Evolutionary conservation across 352 stramenopile species (phyloP).

Genomic region (Pythium aphanidermatum): DNA sequence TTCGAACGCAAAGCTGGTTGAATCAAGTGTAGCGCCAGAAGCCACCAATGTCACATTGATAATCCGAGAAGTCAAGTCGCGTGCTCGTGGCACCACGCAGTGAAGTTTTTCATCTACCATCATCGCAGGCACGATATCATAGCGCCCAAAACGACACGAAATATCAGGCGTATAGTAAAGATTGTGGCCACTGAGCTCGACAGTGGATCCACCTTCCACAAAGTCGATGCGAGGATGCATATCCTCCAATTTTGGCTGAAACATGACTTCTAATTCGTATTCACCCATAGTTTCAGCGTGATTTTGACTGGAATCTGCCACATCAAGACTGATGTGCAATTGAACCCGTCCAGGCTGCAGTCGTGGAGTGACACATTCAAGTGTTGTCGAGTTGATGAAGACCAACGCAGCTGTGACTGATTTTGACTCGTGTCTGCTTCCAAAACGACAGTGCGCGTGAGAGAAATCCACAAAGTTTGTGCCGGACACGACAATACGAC

Average conservation of each 20-base stretch:
- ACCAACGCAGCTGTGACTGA: neutral
- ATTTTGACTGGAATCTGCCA: neutral
- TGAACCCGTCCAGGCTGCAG: slow-evolving; percentile 4
- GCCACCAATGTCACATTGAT: slow-evolving; percentile 15
- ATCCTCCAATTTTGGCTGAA: slow-evolving; percentile 1
- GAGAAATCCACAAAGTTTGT: slow-evolving; percentile 12
- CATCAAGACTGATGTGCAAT: slow-evolving; percentile 1
- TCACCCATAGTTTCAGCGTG: neutral
- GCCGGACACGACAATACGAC: neutral
- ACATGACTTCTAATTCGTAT: slow-evolving; percentile 3
- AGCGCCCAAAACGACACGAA: slow-evolving; percentile 4
- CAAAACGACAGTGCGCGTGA: slow-evolving; percentile 9
- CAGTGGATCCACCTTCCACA: slow-evolving; percentile 3
- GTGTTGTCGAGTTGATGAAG: slow-evolving; percentile 3
- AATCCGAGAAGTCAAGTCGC: neutral
- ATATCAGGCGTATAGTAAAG: slow-evolving; percentile 9
- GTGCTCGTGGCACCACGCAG: slow-evolving; percentile 11
- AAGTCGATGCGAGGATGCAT: slow-evolving; percentile 10
- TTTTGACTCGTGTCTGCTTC: neutral
- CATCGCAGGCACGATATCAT: neutral
- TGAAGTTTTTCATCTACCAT: slow-evolving; percentile 1
- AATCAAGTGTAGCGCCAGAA: neutral
- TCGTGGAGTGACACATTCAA: slow-evolving; percentile 7
- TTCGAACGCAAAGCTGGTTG: slow-evolving; percentile 8
- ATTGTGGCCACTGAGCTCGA: slow-evolving; percentile 12